Percentiles rank a stretch among this genome's conserved stretches.
phyloP scores from a whole-genome alignment of 148 eudicot species.

The Persicaria tinctoria region DNA sequence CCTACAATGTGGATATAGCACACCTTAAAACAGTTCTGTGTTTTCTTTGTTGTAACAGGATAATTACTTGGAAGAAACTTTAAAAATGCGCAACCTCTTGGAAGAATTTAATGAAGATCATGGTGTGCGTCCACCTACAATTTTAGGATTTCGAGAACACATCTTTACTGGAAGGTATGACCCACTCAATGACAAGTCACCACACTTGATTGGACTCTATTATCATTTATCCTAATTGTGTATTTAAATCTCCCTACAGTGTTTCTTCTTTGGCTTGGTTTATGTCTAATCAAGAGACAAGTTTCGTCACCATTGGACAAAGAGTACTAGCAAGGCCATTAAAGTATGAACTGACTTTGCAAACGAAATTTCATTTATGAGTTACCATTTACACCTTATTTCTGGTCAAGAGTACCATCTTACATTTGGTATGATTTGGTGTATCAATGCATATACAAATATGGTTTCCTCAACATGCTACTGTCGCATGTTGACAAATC shows the following conservation, averaged over 20 bases:
- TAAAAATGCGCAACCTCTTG: slow-evolving; percentile 86
- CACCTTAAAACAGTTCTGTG: background rate
- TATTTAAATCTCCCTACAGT: slow-evolving; percentile 44
- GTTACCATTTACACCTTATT: background rate
- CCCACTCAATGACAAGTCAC: slow-evolving; percentile 8
- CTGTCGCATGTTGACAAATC: background rate
- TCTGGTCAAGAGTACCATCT: background rate
- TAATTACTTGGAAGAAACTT: slow-evolving; percentile 89
- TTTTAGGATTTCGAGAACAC: slow-evolving; percentile 88
- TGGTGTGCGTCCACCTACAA: slow-evolving; percentile 80
- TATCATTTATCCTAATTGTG: slow-evolving; percentile 15
- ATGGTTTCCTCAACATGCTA: too few species aligned
- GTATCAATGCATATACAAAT: too few species aligned
- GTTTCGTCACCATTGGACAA: slow-evolving; percentile 94
- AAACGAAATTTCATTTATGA: background rate
- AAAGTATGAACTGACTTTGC: slow-evolving; percentile 40
- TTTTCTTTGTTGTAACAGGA: slow-evolving; percentile 37
- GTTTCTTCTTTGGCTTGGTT: slow-evolving; percentile 97
- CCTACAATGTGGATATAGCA: slow-evolving; percentile 2
- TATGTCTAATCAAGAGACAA: slow-evolving; percentile 94
- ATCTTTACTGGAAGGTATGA: slow-evolving; percentile 85
- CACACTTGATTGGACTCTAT: background rate
- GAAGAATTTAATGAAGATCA: slow-evolving; percentile 87
- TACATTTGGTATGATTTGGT: too few species aligned
- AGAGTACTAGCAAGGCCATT: slow-evolving; percentile 87